Evolutionary conservation across 805 yeast species (phyloP).

Genomic region (Scheffersomyces ergatensis): DNA sequence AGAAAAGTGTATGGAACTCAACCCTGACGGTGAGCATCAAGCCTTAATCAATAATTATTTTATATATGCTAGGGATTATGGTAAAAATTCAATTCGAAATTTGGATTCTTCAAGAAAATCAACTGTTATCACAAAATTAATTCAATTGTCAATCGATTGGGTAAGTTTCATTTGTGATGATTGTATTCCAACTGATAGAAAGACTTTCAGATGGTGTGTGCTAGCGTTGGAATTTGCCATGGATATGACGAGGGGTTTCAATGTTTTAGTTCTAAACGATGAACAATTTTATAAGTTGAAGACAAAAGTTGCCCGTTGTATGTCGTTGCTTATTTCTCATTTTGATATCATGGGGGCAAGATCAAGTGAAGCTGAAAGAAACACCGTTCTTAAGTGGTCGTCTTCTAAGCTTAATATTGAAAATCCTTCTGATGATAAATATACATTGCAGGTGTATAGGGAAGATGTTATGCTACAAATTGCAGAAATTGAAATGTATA

Average conservation of each 20-base stretch:
- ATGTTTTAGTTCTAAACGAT: slow-evolving; percentile 75
- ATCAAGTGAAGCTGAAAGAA: slow-evolving; percentile 65
- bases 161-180: slow-evolving; percentile 90
- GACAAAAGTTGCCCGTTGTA: slow-evolving; percentile 87
- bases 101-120: slow-evolving; percentile 67
- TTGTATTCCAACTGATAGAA: slow-evolving; percentile 87
- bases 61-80: slow-evolving; percentile 77
- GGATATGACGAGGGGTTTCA: slow-evolving; percentile 89
- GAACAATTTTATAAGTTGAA: slow-evolving; percentile 72
- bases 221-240: slow-evolving; percentile 92
- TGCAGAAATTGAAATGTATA: slow-evolving; percentile 55
- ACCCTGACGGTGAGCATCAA: slow-evolving; percentile 57
- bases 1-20: slow-evolving; percentile 52
- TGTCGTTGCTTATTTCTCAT: slow-evolving; percentile 90
- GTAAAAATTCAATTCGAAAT: slow-evolving; percentile 64
- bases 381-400: slow-evolving; percentile 53
- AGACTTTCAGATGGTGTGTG: slow-evolving; percentile 95
- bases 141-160: slow-evolving; percentile 84
- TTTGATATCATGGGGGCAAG: slow-evolving; percentile 98
- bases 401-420: slow-evolving; percentile 53
- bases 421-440: slow-evolving; percentile 39
- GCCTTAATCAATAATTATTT: slow-evolving; percentile 75
- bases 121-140: slow-evolving; percentile 64
- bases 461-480: slow-evolving; percentile 69
- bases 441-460: slow-evolving; percentile 48